phyloP scores from a whole-genome alignment of 306 rosid species.

The cucumber (Cucumis sativus) region Cucumber_9930_V3 NC_026657.2:14877501-14878000 shows the following conservation, averaged over 20 bases:
- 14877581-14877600: slow-evolving; percentile 70
- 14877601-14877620: slow-evolving; percentile 80
- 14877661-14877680: slow-evolving; percentile 35
- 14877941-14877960: neutral
- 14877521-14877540: slow-evolving; percentile 14
- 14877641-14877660: slow-evolving; percentile 58
- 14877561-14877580: slow-evolving; percentile 76
- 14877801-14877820: slow-evolving; percentile 62
- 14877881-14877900: neutral
- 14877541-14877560: slow-evolving; percentile 54
- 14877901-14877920: neutral
- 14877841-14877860: neutral
- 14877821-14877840: slow-evolving; percentile 10
- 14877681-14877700: slow-evolving; percentile 49
- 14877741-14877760: slow-evolving; percentile 47
- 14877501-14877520: slow-evolving; percentile 18
- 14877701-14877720: slow-evolving; percentile 38
- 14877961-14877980: neutral
- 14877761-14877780: slow-evolving; percentile 67
- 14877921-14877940: neutral
- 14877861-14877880: neutral
- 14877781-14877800: slow-evolving; percentile 43
- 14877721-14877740: slow-evolving; percentile 1
- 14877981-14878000: neutral
- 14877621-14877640: slow-evolving; percentile 73